Evolutionary conservation across 495 filamentous ascomycete species (phyloP).

Genomic region (Alectoria sarmentosa): DNA sequence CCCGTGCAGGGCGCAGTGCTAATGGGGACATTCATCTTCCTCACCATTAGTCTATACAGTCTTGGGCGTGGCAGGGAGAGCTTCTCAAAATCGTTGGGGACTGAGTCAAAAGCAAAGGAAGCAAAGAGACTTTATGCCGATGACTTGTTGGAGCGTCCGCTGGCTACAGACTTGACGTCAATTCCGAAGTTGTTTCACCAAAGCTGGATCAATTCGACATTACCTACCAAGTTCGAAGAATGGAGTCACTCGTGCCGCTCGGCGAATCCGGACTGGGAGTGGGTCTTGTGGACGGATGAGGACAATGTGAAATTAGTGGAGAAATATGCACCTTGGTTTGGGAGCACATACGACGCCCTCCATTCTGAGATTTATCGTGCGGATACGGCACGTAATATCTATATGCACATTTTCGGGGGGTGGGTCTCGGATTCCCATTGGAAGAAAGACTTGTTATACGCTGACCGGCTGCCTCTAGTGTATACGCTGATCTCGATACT

Average conservation of each 20-base stretch:
- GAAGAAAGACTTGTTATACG: too few species aligned
- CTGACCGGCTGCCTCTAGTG: slow-evolving; percentile 9
- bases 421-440: background rate
- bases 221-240: slow-evolving; percentile 24
- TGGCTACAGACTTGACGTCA: slow-evolving; percentile 15
- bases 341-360: slow-evolving; percentile 19
- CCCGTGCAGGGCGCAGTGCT: slow-evolving; percentile 1
- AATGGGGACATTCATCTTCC: slow-evolving; percentile 1
- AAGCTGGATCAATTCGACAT: slow-evolving; percentile 23
- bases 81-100: background rate
- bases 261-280: slow-evolving; percentile 26
- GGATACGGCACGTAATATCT: slow-evolving; percentile 22
- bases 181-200: slow-evolving; percentile 26
- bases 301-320: slow-evolving; percentile 25
- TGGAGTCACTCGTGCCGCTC: slow-evolving; percentile 25
- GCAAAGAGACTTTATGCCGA: slow-evolving; percentile 16
- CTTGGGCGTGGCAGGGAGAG: slow-evolving; percentile 1
- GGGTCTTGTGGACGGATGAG: slow-evolving; percentile 28
- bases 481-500: slow-evolving; percentile 27
- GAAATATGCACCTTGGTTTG: slow-evolving; percentile 24
- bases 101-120: slow-evolving; percentile 6
- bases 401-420: slow-evolving; percentile 28
- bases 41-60: slow-evolving; percentile 2
- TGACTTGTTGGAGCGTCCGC: slow-evolving; percentile 18
- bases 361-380: slow-evolving; percentile 24